Evolutionary conservation across 2,329 filamentous ascomycete genomes (phyloP).

Genomic region (Aspergillus unguis): DNA sequence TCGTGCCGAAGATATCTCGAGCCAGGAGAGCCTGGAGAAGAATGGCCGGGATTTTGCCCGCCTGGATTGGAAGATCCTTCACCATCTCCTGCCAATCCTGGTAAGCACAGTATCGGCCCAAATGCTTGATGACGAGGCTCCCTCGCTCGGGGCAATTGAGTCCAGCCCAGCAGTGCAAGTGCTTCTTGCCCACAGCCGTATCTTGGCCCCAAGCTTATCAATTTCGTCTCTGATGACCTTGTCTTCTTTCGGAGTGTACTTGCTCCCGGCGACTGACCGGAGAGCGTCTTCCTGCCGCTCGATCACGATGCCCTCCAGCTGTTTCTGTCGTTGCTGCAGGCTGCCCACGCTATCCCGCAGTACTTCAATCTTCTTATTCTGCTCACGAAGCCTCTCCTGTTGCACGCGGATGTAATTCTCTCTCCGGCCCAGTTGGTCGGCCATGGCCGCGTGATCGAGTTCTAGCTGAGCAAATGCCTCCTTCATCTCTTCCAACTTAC

Average conservation of each 20-base stretch:
- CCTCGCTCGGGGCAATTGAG: neutral
- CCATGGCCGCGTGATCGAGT: too few species aligned
- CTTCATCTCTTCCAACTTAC: too few species aligned
- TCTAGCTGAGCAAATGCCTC: too few species aligned
- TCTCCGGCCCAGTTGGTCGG: too few species aligned
- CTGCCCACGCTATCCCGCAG: neutral
- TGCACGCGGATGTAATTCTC: neutral
- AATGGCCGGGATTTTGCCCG: conserved; percentile 1
- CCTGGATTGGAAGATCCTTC: neutral
- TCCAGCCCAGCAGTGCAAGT: neutral
- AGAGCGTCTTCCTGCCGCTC: conserved; percentile 1
- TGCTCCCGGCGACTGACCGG: neutral
- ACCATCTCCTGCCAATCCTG: conserved; percentile 1
- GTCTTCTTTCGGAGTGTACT: conserved; percentile 2
- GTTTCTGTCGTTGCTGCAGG: neutral
- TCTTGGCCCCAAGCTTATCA: neutral
- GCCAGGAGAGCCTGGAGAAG: conserved; percentile 7
- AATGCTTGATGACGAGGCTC: neutral
- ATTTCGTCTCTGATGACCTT: conserved; percentile 6
- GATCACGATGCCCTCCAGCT: neutral
- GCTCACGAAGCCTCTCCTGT: neutral
- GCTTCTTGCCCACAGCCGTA: conserved; percentile 8
- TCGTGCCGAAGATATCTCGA: conserved; percentile 2
- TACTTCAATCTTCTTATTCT: neutral
- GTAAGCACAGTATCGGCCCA: conserved; percentile 8